Conservation (phyloP, 2,329 filamentous ascomycete genomes). For the Emergomyces africanus region DNA sequence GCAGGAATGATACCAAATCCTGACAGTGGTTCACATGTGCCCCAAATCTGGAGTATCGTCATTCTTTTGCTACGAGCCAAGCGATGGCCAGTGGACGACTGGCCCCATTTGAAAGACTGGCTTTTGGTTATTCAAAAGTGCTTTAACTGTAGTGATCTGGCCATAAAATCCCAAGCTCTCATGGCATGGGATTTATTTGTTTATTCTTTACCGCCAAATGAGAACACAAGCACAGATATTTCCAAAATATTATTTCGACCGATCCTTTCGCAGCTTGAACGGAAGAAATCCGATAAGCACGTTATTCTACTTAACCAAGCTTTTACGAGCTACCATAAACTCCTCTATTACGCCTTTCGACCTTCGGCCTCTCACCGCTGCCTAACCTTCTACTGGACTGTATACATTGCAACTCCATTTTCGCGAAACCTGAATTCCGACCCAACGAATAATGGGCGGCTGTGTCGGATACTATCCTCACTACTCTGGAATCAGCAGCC, state of each 20-base stretch:
- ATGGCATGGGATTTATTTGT: conserved; percentile 77
- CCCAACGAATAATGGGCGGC: conserved; percentile 44
- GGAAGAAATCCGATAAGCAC: conserved; percentile 43
- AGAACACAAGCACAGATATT: conserved; percentile 42
- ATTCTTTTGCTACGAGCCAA: conserved; percentile 59
- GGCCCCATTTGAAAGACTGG: conserved; percentile 64
- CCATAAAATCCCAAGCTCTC: conserved; percentile 63
- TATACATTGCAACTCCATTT: conserved; percentile 55
- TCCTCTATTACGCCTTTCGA: conserved; percentile 72
- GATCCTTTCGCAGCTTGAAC: conserved; percentile 54
- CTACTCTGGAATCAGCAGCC: conserved; percentile 42
- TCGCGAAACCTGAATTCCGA: conserved; percentile 39
- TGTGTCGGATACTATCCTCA: conserved; percentile 58
- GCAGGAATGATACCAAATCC: conserved; percentile 51
- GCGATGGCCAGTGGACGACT: conserved; percentile 47
- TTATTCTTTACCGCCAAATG: conserved; percentile 56
- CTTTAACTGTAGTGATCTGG: conserved; percentile 64
- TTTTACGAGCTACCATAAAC: conserved; percentile 61
- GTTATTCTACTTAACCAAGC: conserved; percentile 38
- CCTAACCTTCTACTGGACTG: conserved; percentile 66
- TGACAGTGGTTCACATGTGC: conserved; percentile 53
- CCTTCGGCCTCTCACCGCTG: conserved; percentile 54
- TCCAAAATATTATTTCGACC: conserved; percentile 56
- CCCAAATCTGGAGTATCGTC: conserved; percentile 79
- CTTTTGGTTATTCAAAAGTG: conserved; percentile 66